These are phyloP conservation scores for Suillus subalutaceus DNA, from an alignment of 768 basidiomycete species.

Conservation along the genomic window DNA sequence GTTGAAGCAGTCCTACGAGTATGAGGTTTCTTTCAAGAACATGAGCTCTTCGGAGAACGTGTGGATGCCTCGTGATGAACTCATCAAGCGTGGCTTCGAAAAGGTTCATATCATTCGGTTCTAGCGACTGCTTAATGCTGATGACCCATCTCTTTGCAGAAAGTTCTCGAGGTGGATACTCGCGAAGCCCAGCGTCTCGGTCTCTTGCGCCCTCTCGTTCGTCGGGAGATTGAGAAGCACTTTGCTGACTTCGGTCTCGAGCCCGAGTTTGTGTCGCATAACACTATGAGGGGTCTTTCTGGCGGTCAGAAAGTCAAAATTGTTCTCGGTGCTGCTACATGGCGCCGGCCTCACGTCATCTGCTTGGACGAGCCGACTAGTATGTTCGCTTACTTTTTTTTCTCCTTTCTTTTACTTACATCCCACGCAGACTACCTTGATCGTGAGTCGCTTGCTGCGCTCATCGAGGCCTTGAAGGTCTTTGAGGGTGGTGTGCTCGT, in stretches of 20 bases:
- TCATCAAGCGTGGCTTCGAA: slow-evolving; percentile 97
- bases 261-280: slow-evolving; percentile 98
- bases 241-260: slow-evolving; percentile 99
- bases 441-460: slow-evolving; percentile 97
- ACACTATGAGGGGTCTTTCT: slow-evolving; percentile 98
- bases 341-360: slow-evolving; percentile 98
- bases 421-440: slow-evolving; percentile 85
- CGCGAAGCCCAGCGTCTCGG: slow-evolving; percentile 97
- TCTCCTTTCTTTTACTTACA: neutral
- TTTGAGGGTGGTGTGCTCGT: slow-evolving; percentile 99
- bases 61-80: slow-evolving; percentile 95
- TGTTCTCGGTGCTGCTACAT: slow-evolving; percentile 96
- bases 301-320: slow-evolving; percentile 99
- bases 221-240: slow-evolving; percentile 99
- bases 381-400: slow-evolving; percentile 36
- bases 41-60: slow-evolving; percentile 97
- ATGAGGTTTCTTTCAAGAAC: slow-evolving; percentile 95
- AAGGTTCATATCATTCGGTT: slow-evolving; percentile 51
- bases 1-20: slow-evolving; percentile 99
- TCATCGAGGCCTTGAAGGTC: slow-evolving; percentile 96
- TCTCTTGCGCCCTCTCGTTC: slow-evolving; percentile 93
- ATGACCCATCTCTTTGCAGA: slow-evolving; percentile 45
- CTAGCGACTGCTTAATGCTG: slow-evolving; percentile 1
- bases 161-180: slow-evolving; percentile 96
- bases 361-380: slow-evolving; percentile 97